Evolutionary conservation across 176 grass and related monocot species (phyloP).

Genomic region (Canna indica): DNA sequence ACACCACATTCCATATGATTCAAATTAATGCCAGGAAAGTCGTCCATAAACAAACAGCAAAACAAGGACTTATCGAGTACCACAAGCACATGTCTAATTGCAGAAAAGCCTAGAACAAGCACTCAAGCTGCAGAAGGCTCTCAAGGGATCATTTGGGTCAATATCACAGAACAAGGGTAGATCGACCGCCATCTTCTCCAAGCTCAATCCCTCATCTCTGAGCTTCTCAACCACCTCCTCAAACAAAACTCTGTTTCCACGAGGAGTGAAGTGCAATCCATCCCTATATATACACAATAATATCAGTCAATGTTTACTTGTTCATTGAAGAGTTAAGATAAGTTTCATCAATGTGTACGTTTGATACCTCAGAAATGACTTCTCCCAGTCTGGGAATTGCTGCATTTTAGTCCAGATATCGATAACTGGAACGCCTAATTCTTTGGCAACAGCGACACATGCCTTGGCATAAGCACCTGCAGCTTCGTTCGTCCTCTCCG

Average conservation of each 20-base stretch:
- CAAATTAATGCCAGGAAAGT: no score
- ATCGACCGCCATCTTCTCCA: constrained; percentile 32
- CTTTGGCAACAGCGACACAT: constrained; percentile 58
- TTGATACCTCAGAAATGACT: constrained; percentile 50
- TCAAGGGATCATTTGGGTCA: constrained; percentile 43
- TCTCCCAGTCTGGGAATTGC: constrained; percentile 55
- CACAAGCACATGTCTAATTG: no score
- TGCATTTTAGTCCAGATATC: constrained; percentile 85
- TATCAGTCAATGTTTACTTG: no score
- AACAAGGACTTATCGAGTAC: no score
- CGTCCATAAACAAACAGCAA: no score
- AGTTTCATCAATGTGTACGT: not conserved
- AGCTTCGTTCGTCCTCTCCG: constrained; percentile 79
- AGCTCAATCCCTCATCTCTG: constrained; percentile 32
- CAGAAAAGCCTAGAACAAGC: no score
- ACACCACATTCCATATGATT: no score
- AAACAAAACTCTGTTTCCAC: constrained; percentile 55
- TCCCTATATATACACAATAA: constrained; percentile 47
- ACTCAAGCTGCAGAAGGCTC: constrained; percentile 41
- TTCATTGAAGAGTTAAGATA: not conserved
- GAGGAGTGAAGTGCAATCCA: constrained; percentile 53
- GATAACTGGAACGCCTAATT: constrained; percentile 43
- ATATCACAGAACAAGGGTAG: constrained; percentile 51
- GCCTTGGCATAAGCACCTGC: constrained; percentile 64
- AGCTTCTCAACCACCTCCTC: constrained; percentile 44